Conservation (phyloP, 345 rosid genomes). For the Carallia pectinifolia region DNA sequence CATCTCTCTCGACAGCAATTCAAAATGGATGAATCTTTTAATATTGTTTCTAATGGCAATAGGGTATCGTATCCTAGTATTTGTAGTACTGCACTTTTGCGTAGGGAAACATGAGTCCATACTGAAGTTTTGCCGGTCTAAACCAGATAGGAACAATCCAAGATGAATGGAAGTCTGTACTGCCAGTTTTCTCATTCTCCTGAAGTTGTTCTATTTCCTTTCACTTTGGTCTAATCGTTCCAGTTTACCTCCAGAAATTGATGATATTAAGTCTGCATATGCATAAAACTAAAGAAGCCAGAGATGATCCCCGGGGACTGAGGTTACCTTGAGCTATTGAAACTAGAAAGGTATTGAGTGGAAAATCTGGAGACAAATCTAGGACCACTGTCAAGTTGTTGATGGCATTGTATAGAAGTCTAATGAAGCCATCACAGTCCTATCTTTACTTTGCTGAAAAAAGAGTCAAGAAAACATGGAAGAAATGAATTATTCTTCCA, state of each 20-base stretch:
- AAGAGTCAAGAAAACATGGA: no score
- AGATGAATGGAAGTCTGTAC: constrained; percentile 36
- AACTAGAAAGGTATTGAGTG: no score
- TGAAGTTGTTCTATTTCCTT: background rate
- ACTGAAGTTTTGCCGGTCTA: constrained; percentile 33
- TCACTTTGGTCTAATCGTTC: background rate
- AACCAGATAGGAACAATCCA: constrained; percentile 37
- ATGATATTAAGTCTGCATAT: background rate
- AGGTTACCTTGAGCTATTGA: no score
- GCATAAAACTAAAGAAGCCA: background rate
- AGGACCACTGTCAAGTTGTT: no score
- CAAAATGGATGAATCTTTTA: constrained; percentile 90
- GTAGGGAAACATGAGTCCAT: constrained; percentile 29
- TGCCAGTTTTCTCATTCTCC: background rate
- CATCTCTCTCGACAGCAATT: constrained; percentile 62
- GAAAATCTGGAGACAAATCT: no score
- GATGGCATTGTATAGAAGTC: no score
- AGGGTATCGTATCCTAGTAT: constrained; percentile 66
- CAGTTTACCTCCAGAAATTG: background rate
- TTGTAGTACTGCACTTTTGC: constrained; percentile 55
- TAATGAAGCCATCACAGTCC: no score
- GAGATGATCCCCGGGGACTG: no score
- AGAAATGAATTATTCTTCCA: no score
- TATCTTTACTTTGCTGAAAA: no score
- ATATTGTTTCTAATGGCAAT: constrained; percentile 76